phyloP scores from a whole-genome alignment of 1,284 basidiomycete genomes.

The Erythrobasidium hasegawianum region DNA sequence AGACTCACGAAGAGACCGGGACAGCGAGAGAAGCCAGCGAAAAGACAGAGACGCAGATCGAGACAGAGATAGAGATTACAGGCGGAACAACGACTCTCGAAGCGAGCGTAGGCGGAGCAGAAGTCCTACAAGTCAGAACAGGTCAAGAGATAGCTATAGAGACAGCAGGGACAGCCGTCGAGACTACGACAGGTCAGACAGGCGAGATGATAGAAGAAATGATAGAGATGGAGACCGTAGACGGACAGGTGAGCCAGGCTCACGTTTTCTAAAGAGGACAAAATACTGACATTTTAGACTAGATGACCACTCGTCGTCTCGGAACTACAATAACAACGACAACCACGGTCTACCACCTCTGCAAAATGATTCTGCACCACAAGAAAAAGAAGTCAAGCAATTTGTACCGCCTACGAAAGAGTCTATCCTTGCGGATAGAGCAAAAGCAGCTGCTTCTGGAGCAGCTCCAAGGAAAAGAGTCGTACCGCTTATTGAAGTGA shows the following conservation, averaged over 20 bases:
- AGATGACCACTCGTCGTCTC: background rate
- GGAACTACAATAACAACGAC: background rate
- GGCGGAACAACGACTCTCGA: background rate
- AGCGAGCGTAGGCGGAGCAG: background rate
- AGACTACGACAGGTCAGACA: background rate
- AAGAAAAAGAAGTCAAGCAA: conserved; percentile 8
- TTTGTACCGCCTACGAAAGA: conserved; percentile 32
- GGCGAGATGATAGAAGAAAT: background rate
- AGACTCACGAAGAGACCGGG: conserved; percentile 3
- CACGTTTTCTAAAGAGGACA: background rate
- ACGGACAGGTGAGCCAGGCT: background rate
- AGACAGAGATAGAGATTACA: conserved; percentile 4
- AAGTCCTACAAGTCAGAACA: background rate
- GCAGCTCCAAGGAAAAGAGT: conserved; percentile 12
- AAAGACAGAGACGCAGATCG: conserved; percentile 4
- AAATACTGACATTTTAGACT: background rate
- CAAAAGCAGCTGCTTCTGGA: conserved; percentile 11
- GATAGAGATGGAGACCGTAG: conserved; percentile 1
- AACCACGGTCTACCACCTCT: conserved; percentile 29
- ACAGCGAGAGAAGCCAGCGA: background rate
- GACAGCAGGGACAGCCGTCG: background rate
- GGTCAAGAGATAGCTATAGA: background rate
- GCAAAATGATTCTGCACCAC: conserved; percentile 5
- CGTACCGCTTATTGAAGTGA: conserved; percentile 63
- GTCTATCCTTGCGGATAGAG: conserved; percentile 21